phyloP scores from a whole-genome alignment of 1,139 yeast genomes.

The Pichia norvegensis region DNA sequence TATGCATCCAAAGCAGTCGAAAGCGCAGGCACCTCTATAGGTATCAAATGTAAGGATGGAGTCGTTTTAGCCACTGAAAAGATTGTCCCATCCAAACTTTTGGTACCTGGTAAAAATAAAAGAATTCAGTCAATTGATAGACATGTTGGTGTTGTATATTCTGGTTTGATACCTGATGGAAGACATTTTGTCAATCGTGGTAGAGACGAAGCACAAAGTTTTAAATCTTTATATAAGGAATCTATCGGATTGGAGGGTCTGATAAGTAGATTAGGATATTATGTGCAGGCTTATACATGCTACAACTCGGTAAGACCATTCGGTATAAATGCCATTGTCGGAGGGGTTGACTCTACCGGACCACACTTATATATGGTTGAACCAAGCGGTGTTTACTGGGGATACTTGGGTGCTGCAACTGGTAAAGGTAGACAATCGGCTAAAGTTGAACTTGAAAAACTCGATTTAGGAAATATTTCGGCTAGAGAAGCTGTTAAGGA shows the following conservation, averaged over 20 bases:
- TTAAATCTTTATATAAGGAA: conserved; percentile 68
- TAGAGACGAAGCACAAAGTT: conserved; percentile 81
- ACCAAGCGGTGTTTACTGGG: conserved; percentile 97
- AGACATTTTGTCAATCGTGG: conserved; percentile 89
- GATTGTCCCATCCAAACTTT: conserved; percentile 73
- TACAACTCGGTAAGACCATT: conserved; percentile 97
- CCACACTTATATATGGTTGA: conserved; percentile 94
- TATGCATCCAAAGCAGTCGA: conserved; percentile 97
- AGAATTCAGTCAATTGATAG: conserved; percentile 89
- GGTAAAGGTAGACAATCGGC: conserved; percentile 98
- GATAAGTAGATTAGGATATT: conserved; percentile 82
- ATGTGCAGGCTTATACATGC: conserved; percentile 91
- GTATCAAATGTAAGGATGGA: conserved; percentile 88
- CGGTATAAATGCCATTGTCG: conserved; percentile 86
- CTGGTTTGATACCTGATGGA: conserved; percentile 95
- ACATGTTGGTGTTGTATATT: conserved; percentile 89
- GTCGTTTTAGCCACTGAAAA: conserved; percentile 95
- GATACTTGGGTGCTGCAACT: conserved; percentile 93
- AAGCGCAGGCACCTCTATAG: conserved; percentile 92
- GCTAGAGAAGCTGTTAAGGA: conserved; percentile 81
- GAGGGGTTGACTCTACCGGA: conserved; percentile 85
- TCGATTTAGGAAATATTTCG: conserved; percentile 61
- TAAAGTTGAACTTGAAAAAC: conserved; percentile 88
- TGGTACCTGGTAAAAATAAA: conserved; percentile 83
- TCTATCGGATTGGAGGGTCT: conserved; percentile 76